phyloP scores from a whole-genome alignment of 305 asterid genomes.

The Fraxinus nigra region DNA sequence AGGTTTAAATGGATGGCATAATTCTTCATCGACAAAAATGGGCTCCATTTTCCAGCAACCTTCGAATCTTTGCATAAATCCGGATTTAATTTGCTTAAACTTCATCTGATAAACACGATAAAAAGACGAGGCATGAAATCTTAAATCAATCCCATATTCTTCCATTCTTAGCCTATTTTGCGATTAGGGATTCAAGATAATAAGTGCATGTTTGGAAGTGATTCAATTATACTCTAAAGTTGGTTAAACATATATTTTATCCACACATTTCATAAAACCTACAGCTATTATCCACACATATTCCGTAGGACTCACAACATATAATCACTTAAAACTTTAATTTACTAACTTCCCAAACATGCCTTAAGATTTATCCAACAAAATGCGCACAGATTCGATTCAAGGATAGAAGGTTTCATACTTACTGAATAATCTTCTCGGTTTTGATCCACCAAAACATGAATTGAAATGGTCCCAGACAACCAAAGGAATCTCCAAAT shows the following conservation, averaged over 20 bases:
- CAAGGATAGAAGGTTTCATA: conserved; percentile 5
- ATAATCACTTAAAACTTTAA: neutral
- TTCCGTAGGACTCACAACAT: neutral
- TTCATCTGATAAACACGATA: conserved; percentile 52
- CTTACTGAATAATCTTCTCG: conserved; percentile 71
- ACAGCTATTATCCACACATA: neutral
- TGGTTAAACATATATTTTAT: too few relatives aligned
- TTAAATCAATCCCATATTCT: neutral
- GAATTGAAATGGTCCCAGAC: conserved; percentile 82
- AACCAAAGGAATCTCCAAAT: conserved; percentile 92
- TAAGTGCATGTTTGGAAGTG: neutral
- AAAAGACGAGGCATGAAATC: neutral
- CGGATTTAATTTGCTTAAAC: conserved; percentile 80
- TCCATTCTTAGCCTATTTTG: neutral
- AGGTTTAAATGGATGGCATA: conserved; percentile 59
- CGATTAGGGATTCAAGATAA: neutral
- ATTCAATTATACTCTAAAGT: neutral
- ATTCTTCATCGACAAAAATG: conserved; percentile 59
- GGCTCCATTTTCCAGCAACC: conserved; percentile 89
- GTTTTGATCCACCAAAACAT: conserved; percentile 85
- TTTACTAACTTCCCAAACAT: neutral
- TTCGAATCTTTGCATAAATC: conserved; percentile 90
- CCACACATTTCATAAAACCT: neutral
- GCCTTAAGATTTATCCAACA: neutral
- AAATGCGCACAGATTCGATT: neutral